Percentiles rank a stretch among this genome's conserved stretches.
Conservation (phyloP, 75 land plant species). For the Pinus taeda region DNA sequence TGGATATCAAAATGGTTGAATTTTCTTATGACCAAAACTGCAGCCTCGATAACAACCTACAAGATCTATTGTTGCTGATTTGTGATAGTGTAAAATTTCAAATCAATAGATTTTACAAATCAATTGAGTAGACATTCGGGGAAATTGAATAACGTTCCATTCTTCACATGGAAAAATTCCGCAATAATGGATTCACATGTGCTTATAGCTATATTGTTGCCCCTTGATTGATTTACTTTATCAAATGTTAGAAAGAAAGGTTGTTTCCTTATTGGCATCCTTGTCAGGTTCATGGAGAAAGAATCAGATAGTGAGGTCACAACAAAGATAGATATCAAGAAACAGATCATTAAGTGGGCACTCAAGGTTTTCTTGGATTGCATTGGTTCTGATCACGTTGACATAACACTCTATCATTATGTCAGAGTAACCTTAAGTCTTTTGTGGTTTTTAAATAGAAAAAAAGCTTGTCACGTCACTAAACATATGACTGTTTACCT, state of each 20-base stretch:
- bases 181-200: neutral
- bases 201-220: neutral
- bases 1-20: too few species aligned
- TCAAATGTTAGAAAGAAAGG: neutral
- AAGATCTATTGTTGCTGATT: too few species aligned
- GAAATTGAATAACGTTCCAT: too few species aligned
- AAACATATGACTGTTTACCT: too few species aligned
- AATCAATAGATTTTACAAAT: too few species aligned
- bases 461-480: too few species aligned
- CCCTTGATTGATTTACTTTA: neutral
- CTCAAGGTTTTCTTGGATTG: neutral
- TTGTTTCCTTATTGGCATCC: neutral
- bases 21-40: too few species aligned
- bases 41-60: too few species aligned
- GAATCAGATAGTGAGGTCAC: neutral
- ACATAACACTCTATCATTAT: neutral
- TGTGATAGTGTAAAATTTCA: too few species aligned
- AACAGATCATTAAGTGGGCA: conserved; percentile 8
- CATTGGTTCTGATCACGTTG: too few species aligned
- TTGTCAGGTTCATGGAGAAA: neutral
- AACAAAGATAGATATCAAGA: neutral
- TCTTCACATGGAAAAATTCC: too few species aligned
- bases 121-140: too few species aligned
- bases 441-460: neutral
- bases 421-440: neutral